These are phyloP conservation scores for Arachis stenosperma DNA, from an alignment of 306 rosid species.

Conservation along the genomic window DNA sequence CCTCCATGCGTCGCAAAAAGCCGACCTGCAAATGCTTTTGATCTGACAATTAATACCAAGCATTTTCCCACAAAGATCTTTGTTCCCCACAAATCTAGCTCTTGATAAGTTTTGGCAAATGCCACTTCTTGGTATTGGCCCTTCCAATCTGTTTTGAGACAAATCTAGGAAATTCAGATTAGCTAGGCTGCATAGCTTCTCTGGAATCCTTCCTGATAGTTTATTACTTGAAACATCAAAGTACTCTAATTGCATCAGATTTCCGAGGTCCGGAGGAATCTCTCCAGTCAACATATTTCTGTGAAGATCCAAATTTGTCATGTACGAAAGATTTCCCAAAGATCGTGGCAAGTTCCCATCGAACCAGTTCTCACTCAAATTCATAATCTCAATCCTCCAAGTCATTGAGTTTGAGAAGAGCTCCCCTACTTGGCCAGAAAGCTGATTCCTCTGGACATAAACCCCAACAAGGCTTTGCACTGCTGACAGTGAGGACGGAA, in stretches of 20 bases:
- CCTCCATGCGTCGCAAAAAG: conserved; percentile 60
- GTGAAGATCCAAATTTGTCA: conserved; percentile 85
- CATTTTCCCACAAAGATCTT: conserved; percentile 70
- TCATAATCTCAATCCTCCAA: conserved; percentile 93
- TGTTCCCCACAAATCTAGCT: conserved; percentile 62
- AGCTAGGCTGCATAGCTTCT: conserved; percentile 67
- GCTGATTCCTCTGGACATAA: conserved; percentile 79
- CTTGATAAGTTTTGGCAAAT: conserved; percentile 75
- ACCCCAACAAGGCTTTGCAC: conserved; percentile 76
- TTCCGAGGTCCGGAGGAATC: conserved; percentile 85
- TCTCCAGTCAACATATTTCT: conserved; percentile 64
- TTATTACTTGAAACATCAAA: conserved; percentile 75
- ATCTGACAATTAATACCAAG: conserved; percentile 60
- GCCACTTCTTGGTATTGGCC: conserved; percentile 81
- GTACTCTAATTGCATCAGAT: conserved; percentile 75
- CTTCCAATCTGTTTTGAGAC: conserved; percentile 77
- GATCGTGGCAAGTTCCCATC: conserved; percentile 68
- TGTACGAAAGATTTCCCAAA: conserved; percentile 78
- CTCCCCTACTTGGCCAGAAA: conserved; percentile 60
- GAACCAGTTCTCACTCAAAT: conserved; percentile 71
- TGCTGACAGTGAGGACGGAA: conserved; percentile 73
- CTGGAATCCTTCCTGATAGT: conserved; percentile 79
- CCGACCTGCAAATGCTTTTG: conserved; percentile 56
- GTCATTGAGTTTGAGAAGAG: conserved; percentile 66
- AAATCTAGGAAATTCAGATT: conserved; percentile 69